Conservation (phyloP, 805 yeast species). For the Dipodascus albidus region DNA sequence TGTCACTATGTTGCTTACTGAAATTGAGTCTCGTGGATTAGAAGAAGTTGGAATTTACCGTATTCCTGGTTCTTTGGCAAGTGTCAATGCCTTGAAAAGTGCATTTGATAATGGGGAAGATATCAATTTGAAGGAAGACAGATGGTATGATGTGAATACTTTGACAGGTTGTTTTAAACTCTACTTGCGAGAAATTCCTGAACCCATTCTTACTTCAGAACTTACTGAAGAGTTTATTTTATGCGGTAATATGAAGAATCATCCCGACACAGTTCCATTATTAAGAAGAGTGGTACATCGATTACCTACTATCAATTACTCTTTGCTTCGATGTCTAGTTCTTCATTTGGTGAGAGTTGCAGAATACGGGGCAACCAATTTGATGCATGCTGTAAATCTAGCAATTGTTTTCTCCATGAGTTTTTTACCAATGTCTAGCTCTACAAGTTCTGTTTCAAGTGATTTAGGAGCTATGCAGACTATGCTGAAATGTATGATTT, state of each 20-base stretch:
- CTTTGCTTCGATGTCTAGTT: slow-evolving; percentile 53
- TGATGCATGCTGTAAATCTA: slow-evolving; percentile 80
- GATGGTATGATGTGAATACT: slow-evolving; percentile 73
- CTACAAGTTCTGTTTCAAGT: slow-evolving; percentile 31
- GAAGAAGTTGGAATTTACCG: slow-evolving; percentile 89
- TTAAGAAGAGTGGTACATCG: slow-evolving; percentile 26
- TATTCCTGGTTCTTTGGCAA: slow-evolving; percentile 51
- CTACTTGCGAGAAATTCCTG: slow-evolving; percentile 77
- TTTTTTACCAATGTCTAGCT: slow-evolving; percentile 29
- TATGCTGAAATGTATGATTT: slow-evolving; percentile 38
- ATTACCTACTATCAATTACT: slow-evolving; percentile 58
- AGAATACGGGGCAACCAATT: slow-evolving; percentile 53
- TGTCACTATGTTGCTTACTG: slow-evolving; percentile 52
- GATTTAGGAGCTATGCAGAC: slow-evolving; percentile 44
- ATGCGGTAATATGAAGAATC: slow-evolving; percentile 9
- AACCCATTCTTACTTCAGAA: slow-evolving; percentile 60
- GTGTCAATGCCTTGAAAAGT: slow-evolving; percentile 40
- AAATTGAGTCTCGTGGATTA: slow-evolving; percentile 76
- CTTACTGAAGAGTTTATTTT: slow-evolving; percentile 45
- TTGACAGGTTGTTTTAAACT: slow-evolving; percentile 81
- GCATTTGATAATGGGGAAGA: slow-evolving; percentile 42
- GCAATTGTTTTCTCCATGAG: slow-evolving; percentile 80
- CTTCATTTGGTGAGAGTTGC: slow-evolving; percentile 62
- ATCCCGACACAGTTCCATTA: not conserved
- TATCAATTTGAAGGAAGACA: slow-evolving; percentile 37